Conservation (phyloP, 2,329 filamentous ascomycete species). For the Boeremia lycopersici region DNA sequence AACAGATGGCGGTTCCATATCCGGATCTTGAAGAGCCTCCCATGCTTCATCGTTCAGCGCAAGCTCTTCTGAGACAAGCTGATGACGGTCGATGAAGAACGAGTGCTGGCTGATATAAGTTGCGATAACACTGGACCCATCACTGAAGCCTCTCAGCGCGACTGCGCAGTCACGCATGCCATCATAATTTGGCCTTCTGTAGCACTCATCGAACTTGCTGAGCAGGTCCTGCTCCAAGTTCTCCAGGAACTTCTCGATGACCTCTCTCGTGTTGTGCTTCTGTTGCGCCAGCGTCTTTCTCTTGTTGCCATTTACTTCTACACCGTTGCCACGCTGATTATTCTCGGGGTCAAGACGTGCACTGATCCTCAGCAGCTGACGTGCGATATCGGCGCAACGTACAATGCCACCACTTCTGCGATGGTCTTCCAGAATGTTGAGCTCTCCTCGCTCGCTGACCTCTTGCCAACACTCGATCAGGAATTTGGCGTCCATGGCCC, state of each 20-base stretch:
- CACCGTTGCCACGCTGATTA: slow-evolving; percentile 49
- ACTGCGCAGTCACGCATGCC: slow-evolving; percentile 98
- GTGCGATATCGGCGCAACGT: slow-evolving; percentile 88
- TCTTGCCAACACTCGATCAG: slow-evolving; percentile 97
- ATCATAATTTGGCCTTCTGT: slow-evolving; percentile 91
- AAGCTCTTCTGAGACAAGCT: slow-evolving; percentile 87
- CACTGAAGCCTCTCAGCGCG: slow-evolving; percentile 93
- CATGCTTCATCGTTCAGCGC: slow-evolving; percentile 73
- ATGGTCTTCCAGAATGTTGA: slow-evolving; percentile 87
- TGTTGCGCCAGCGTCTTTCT: slow-evolving; percentile 43
- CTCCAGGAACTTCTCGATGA: slow-evolving; percentile 96
- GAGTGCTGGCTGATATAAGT: slow-evolving; percentile 98
- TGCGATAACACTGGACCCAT: slow-evolving; percentile 91
- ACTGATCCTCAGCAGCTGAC: slow-evolving; percentile 92
- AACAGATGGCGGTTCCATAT: slow-evolving; percentile 87
- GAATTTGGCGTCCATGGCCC: slow-evolving; percentile 92
- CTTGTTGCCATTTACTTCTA: slow-evolving; percentile 56
- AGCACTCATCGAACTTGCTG: slow-evolving; percentile 97
- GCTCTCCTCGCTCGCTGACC: slow-evolving; percentile 85
- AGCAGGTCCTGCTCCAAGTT: slow-evolving; percentile 93
- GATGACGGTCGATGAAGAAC: slow-evolving; percentile 97
- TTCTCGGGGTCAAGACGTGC: slow-evolving; percentile 82
- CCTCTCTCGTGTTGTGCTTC: slow-evolving; percentile 74
- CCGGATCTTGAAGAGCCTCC: slow-evolving; percentile 93
- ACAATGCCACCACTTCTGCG: slow-evolving; percentile 89